Conservation (phyloP, 2,329 filamentous ascomycete genomes). For the Scopulariopsis brevicaulis region DNA sequence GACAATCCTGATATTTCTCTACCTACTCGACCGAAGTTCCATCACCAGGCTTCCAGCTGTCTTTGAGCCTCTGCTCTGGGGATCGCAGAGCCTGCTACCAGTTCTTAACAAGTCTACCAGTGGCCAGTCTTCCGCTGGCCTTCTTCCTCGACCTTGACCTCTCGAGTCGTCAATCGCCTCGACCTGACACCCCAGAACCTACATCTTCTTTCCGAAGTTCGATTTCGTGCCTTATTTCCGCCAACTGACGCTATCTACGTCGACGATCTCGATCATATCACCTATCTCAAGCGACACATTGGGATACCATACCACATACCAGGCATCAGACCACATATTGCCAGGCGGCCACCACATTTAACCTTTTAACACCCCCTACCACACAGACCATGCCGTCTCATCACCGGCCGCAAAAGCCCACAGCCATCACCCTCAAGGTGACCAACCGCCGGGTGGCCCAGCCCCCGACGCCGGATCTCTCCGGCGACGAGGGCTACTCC, state of each 20-base stretch:
- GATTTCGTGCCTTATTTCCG: not conserved
- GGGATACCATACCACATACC: not conserved
- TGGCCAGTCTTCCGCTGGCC: not conserved
- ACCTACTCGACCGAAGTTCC: slow-evolving; percentile 52
- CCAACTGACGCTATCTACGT: not conserved
- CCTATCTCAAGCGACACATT: not conserved
- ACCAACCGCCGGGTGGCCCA: slow-evolving; percentile 34
- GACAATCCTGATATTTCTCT: slow-evolving; percentile 34
- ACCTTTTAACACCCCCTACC: not conserved
- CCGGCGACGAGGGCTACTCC: slow-evolving; percentile 61
- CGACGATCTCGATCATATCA: not conserved
- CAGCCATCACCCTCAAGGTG: slow-evolving; percentile 29
- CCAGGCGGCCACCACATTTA: not conserved
- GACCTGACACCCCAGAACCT: too few species aligned
- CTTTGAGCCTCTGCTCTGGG: slow-evolving; percentile 1
- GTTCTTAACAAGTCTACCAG: slow-evolving; percentile 3
- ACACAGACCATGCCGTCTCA: slow-evolving; percentile 36
- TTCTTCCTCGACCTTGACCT: not conserved
- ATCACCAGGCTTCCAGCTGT: slow-evolving; percentile 31
- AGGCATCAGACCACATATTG: not conserved
- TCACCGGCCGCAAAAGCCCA: slow-evolving; percentile 32
- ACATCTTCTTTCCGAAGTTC: not conserved
- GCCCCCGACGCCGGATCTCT: slow-evolving; percentile 43
- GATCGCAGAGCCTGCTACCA: slow-evolving; percentile 4
- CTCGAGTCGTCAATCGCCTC: not conserved